Evolutionary conservation across 2,329 filamentous ascomycete species (phyloP).

Genomic region (Thelonectria rubi): DNA sequence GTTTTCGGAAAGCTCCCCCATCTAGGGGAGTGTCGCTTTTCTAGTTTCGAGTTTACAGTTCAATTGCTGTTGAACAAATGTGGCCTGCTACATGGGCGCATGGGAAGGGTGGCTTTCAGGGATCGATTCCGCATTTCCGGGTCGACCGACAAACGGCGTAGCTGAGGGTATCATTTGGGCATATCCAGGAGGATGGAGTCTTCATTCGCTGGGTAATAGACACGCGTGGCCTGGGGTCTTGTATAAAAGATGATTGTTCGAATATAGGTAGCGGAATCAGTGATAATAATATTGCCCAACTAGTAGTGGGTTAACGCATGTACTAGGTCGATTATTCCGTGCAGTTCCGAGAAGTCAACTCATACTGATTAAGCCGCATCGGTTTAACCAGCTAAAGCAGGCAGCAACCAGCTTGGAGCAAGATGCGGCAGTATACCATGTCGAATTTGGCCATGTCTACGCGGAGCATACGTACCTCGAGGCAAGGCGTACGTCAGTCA

Average conservation of each 20-base stretch:
- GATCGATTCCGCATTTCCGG: constrained; percentile 2
- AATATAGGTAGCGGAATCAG: constrained; percentile 14
- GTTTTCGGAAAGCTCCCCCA: constrained; percentile 3
- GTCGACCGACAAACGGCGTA: constrained; percentile 14
- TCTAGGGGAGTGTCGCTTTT: not conserved
- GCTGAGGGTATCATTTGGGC: not conserved
- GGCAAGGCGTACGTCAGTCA: constrained; percentile 17
- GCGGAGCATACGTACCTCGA: constrained; percentile 23
- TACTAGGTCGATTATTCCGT: not conserved
- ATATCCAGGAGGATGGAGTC: constrained; percentile 5
- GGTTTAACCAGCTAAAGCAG: not conserved
- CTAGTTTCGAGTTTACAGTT: constrained; percentile 3
- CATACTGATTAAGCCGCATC: not conserved
- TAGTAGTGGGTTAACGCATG: not conserved
- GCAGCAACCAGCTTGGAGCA: not conserved
- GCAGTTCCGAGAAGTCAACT: not conserved
- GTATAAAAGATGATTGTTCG: constrained; percentile 22
- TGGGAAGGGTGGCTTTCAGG: not conserved
- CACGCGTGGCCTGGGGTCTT: constrained; percentile 12
- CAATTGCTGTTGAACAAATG: not conserved
- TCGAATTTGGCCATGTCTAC: constrained; percentile 4
- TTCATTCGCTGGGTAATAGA: constrained; percentile 23
- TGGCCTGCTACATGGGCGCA: constrained; percentile 7
- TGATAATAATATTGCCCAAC: constrained; percentile 9
- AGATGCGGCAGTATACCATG: not conserved